Percentiles rank a stretch among this genome's conserved stretches.
phyloP scores from a whole-genome alignment of 2,329 filamentous ascomycete genomes.

The Lithohypha guttulata region DNA sequence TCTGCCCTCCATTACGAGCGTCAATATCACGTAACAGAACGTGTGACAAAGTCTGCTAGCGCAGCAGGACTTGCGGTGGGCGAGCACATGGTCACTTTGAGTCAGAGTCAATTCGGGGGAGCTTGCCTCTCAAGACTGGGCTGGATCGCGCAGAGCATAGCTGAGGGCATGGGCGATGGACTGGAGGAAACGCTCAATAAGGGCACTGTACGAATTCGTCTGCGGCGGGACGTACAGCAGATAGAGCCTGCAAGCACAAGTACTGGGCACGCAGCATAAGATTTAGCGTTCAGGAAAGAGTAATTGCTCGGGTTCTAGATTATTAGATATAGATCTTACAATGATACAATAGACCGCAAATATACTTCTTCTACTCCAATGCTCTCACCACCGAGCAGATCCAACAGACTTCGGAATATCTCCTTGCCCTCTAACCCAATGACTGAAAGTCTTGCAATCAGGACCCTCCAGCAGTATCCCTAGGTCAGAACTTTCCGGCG shows the following conservation, averaged over 20 bases:
- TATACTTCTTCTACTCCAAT: not conserved
- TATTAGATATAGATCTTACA: not conserved
- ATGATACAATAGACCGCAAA: not conserved
- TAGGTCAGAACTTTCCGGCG: slow-evolving; percentile 48
- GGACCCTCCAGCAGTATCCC: slow-evolving; percentile 53
- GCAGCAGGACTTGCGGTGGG: not conserved
- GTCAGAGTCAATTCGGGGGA: not conserved
- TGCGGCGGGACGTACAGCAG: not conserved
- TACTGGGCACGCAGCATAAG: no score
- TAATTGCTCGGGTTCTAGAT: no score
- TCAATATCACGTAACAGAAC: slow-evolving; percentile 6
- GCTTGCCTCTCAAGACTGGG: not conserved
- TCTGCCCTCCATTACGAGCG: slow-evolving; percentile 5
- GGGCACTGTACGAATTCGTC: not conserved
- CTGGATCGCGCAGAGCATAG: not conserved
- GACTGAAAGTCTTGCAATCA: slow-evolving; percentile 46
- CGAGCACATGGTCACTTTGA: not conserved
- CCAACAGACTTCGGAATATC: slow-evolving; percentile 1
- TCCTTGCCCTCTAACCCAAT: slow-evolving; percentile 24
- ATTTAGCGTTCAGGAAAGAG: no score
- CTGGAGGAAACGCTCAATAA: not conserved
- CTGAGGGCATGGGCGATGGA: not conserved
- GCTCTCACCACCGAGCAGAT: not conserved
- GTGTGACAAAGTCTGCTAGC: slow-evolving; percentile 2
- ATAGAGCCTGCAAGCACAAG: no score